Evolutionary conservation across 192 early-diverging fungal species (phyloP).

Genomic region (Helicostylum pulchrum): DNA sequence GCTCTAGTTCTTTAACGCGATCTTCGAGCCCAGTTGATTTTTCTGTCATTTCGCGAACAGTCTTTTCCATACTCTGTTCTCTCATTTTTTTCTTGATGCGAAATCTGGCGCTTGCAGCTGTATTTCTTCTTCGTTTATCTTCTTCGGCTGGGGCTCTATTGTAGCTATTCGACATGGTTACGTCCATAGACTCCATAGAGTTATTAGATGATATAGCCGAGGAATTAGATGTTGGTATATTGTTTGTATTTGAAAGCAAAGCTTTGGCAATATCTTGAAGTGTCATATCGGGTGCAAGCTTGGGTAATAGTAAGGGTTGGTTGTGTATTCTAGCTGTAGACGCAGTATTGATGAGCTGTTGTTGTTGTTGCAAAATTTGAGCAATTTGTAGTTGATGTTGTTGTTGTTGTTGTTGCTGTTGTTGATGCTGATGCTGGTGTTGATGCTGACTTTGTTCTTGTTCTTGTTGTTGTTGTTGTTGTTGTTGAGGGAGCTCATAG

Average conservation of each 20-base stretch:
- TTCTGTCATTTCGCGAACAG: conserved; percentile 67
- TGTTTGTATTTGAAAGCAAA: background rate
- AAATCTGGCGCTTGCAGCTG: conserved; percentile 92
- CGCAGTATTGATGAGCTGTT: background rate
- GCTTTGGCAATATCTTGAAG: background rate
- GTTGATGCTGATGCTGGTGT: background rate
- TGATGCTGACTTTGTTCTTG: background rate
- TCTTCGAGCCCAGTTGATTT: conserved; percentile 70
- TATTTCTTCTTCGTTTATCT: conserved; percentile 92
- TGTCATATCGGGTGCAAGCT: conserved; percentile 9
- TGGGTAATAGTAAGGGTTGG: conserved; percentile 6
- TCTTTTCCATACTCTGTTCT: conserved; percentile 79
- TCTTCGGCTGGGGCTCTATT: conserved; percentile 45
- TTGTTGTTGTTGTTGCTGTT: too few species aligned
- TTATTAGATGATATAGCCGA: background rate
- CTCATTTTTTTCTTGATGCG: conserved; percentile 89
- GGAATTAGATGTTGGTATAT: background rate
- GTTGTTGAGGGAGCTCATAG: conserved; percentile 21
- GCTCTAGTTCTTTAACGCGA: conserved; percentile 78
- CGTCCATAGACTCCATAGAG: background rate
- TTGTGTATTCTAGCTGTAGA: background rate
- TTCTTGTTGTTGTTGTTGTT: background rate
- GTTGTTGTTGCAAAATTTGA: background rate
- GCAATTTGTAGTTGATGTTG: too few species aligned
- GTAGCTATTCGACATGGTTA: background rate